A percentile compares a stretch with the other conserved stretches of the same genome.
phyloP scores from a whole-genome alignment of 345 rosid genomes.

The Ricinus communis region DNA sequence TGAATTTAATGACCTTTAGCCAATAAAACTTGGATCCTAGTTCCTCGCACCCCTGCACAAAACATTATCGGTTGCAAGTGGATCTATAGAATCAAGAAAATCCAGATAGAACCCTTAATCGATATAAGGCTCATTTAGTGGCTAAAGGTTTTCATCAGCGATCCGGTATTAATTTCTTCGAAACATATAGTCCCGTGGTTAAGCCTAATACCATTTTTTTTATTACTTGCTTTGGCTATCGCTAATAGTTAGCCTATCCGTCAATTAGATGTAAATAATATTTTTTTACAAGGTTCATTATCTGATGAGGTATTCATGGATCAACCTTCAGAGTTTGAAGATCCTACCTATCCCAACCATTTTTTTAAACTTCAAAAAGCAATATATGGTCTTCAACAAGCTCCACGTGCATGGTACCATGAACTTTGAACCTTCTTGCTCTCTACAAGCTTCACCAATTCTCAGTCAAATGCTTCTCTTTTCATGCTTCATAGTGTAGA shows the following conservation, averaged over 20 bases:
- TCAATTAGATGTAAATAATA: constrained; percentile 4
- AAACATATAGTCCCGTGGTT: constrained; percentile 7
- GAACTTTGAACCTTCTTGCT: neutral
- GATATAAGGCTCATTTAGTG: neutral
- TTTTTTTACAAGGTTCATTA: neutral
- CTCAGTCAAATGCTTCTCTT: too few relatives aligned
- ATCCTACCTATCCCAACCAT: neutral
- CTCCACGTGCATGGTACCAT: neutral
- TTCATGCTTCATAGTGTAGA: too few relatives aligned
- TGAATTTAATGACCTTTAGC: neutral
- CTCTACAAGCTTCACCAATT: too few relatives aligned
- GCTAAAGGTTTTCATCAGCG: neutral
- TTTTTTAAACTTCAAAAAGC: neutral
- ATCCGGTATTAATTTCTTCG: neutral
- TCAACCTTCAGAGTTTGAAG: neutral
- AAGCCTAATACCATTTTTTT: too few relatives aligned
- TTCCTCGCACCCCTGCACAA: neutral
- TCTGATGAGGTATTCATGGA: constrained; percentile 8
- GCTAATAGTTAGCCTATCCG: neutral
- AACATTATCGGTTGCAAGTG: constrained; percentile 12
- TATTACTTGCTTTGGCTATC: neutral
- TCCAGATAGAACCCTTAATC: neutral
- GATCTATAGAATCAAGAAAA: neutral
- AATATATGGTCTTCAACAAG: neutral
- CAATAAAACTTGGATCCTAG: constrained; percentile 2